These are phyloP conservation scores for Cymbidium sinense DNA, from an alignment of 106 monocot genomes.

Conservation along the genomic window DNA sequence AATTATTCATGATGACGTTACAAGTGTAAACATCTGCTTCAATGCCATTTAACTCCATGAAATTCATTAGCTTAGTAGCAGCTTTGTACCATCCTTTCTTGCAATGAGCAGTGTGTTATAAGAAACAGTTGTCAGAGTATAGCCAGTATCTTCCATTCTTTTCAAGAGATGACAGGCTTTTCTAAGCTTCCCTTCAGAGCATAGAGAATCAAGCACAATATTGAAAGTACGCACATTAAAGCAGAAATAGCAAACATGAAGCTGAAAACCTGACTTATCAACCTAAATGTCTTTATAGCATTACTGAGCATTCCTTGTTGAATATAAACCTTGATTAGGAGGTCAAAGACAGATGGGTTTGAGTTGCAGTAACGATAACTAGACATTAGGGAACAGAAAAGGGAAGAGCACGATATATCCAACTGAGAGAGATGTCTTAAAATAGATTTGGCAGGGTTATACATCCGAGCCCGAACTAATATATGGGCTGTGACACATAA, in stretches of 20 bases:
- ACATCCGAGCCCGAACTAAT: slow-evolving; percentile 45
- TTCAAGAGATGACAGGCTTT: slow-evolving; percentile 42
- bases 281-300: slow-evolving; percentile 24
- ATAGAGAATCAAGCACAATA: slow-evolving; percentile 42
- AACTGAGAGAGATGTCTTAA: slow-evolving; percentile 27
- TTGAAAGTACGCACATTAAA: slow-evolving; percentile 45
- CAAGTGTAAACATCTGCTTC: slow-evolving; percentile 50
- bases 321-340: slow-evolving; percentile 40
- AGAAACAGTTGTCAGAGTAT: slow-evolving; percentile 29
- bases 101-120: slow-evolving; percentile 63
- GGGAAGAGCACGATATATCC: slow-evolving; percentile 7
- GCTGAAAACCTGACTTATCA: slow-evolving; percentile 40
- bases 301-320: slow-evolving; percentile 22
- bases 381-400: slow-evolving; percentile 37
- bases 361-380: slow-evolving; percentile 31
- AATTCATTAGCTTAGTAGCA: slow-evolving; percentile 33
- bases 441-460: slow-evolving; percentile 30
- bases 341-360: slow-evolving; percentile 44
- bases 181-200: slow-evolving; percentile 28
- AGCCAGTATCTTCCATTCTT: slow-evolving; percentile 44
- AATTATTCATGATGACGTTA: slow-evolving; percentile 41
- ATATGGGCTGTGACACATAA: slow-evolving; percentile 38
- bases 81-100: slow-evolving; percentile 43
- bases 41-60: slow-evolving; percentile 39
- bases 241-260: slow-evolving; percentile 29